Percentiles rank a stretch among this genome's conserved stretches.
These are phyloP conservation scores for Wickerhamiella azyma DNA, from an alignment of 805 yeast genomes.

Conservation along the genomic window DNA sequence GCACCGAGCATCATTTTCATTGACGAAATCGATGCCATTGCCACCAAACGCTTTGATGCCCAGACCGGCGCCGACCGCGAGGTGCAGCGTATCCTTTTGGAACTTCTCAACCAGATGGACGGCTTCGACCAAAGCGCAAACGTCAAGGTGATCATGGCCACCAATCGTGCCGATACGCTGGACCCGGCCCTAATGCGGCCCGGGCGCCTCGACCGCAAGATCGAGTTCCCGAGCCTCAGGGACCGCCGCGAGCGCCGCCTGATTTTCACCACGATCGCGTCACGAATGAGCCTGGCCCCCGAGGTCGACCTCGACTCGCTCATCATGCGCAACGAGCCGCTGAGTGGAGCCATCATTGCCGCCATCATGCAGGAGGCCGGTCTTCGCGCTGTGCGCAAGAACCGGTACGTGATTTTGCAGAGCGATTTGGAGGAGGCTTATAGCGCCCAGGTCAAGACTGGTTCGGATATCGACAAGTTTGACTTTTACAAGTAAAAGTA, in stretches of 20 bases:
- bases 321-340: conserved; percentile 88
- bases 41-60: conserved; percentile 97
- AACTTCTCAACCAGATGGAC: conserved; percentile 95
- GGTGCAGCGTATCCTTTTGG: conserved; percentile 94
- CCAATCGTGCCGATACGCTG: conserved; percentile 97
- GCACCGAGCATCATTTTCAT: conserved; percentile 94
- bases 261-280: conserved; percentile 87
- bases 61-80: conserved; percentile 99
- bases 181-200: conserved; percentile 98
- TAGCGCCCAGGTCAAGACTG: conserved; percentile 90
- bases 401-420: conserved; percentile 91
- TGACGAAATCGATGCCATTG: conserved; percentile 98
- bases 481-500: conserved; percentile 72
- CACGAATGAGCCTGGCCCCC: conserved; percentile 96
- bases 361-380: conserved; percentile 99
- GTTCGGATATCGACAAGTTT: conserved; percentile 89
- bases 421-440: conserved; percentile 96
- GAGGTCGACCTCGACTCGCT: conserved; percentile 93
- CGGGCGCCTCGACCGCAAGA: conserved; percentile 95
- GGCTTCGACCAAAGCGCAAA: conserved; percentile 94
- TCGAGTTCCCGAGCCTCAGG: conserved; percentile 89
- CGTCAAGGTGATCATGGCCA: conserved; percentile 98
- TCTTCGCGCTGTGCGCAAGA: conserved; percentile 93
- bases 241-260: conserved; percentile 97
- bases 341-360: conserved; percentile 92